A percentile compares a stretch with the other conserved stretches of the same genome.
phyloP scores from a whole-genome alignment of 2,329 filamentous ascomycete genomes.

The Exophiala aquamarina region DNA sequence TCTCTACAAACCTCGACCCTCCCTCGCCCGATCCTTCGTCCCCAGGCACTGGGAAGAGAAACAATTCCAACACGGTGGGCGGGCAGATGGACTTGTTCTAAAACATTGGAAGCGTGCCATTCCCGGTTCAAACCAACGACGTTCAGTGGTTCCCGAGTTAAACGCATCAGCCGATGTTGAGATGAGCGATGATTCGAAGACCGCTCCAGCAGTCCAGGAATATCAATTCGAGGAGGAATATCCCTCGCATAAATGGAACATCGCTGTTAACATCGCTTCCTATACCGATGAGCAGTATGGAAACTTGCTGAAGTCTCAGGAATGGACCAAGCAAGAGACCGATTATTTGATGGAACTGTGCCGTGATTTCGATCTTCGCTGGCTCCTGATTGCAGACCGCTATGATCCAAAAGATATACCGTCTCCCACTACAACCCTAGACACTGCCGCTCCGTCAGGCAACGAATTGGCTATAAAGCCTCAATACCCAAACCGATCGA shows the following conservation, averaged over 20 bases:
- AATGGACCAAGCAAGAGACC: constrained; percentile 92
- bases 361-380: constrained; percentile 79
- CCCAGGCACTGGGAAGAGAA: constrained; percentile 29
- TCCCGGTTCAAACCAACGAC: constrained; percentile 24
- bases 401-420: constrained; percentile 63
- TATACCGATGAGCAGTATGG: constrained; percentile 90
- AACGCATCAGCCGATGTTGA: constrained; percentile 31
- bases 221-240: constrained; percentile 46
- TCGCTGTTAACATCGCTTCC: constrained; percentile 71
- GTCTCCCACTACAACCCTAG: constrained; percentile 4
- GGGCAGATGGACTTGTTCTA: constrained; percentile 68
- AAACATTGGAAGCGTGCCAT: constrained; percentile 76
- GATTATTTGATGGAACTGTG: constrained; percentile 81
- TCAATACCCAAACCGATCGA: constrained; percentile 56
- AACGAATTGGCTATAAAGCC: constrained; percentile 25
- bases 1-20: constrained; percentile 46
- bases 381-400: constrained; percentile 88
- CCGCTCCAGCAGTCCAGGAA: constrained; percentile 32
- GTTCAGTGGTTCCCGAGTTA: constrained; percentile 24
- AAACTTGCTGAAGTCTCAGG: constrained; percentile 66
- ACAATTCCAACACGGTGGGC: constrained; percentile 75
- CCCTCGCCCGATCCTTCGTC: constrained; percentile 25
- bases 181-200: constrained; percentile 30
- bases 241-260: constrained; percentile 82
- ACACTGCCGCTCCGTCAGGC: constrained; percentile 35